Base-by-base conservation (phyloP, 208 protist species). In the Crithidia thermophila region DNA sequence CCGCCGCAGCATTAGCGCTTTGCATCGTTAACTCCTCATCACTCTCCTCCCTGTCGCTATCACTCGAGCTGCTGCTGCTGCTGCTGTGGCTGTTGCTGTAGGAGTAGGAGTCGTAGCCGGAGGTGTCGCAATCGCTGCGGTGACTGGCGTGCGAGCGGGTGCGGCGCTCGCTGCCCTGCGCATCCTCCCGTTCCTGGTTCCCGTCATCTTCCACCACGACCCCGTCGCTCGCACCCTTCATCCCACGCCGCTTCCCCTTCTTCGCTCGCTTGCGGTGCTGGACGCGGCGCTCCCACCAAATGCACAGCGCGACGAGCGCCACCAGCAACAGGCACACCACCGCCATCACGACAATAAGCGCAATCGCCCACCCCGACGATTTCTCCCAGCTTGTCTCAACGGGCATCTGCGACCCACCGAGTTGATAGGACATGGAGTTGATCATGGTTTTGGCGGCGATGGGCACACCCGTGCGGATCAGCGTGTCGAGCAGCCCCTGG, bases 331-430 rank as follows among this genome's bases (percentile, higher is more conserved):
- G 25, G 1, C 56, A 65, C 14, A 85, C 43, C 4, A 81, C 14
- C 1, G 70, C 31, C 5, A 61, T 33, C 5, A 81, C 34, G 11
- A 81, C 42, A 33, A 77, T 69, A 13, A 81, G 67, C 20, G 28
- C 64, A 8, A 81, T 21, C 3, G 68, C 75, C 53, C 53, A 63
- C 49, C 51, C 53, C 45, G 59, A 55, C 20, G 59, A 63, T 28
- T 67, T 25, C 7, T 7, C 6, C 31, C 60, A 81, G 28, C 42
- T 62, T 9, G 30, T 58, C 43, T 77, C 60, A 6, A 21, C 14
- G 0, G 75, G 75, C 21, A 27, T 14, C 21, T 50, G 58, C 16
- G 50, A 61, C 16, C 57, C 62, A 36, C 75, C 75, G 2, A 67
- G 65, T 0, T 71, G 51, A 63, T 43, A 64, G 6, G 40, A 37